Percentiles rank a stretch among this genome's conserved stretches.
Conservation (phyloP, 2,329 filamentous ascomycete genomes). For the Epichloe coenophiala region DNA sequence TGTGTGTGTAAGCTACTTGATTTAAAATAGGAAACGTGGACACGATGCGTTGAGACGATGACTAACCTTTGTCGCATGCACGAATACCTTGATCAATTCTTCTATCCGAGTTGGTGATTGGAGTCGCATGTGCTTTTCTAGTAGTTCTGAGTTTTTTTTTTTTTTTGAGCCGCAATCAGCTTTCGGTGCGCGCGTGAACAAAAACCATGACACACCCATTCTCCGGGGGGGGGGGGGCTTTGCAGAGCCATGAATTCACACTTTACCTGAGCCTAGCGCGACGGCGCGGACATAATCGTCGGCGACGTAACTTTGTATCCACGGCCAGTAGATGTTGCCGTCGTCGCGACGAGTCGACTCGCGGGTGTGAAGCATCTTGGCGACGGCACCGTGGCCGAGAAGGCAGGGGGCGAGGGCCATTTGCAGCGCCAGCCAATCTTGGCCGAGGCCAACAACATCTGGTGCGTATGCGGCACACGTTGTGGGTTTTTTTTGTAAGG, state of each 20-base stretch:
- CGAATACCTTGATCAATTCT: constrained; percentile 71
- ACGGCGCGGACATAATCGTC: constrained; percentile 68
- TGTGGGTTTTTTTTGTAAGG: constrained; percentile 8
- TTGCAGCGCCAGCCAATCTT: constrained; percentile 80
- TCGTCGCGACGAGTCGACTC: constrained; percentile 41
- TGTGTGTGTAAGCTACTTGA: neutral
- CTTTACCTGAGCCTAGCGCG: constrained; percentile 52
- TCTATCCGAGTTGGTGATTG: constrained; percentile 67
- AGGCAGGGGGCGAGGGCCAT: constrained; percentile 76
- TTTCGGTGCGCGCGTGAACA: neutral
- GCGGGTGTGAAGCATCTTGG: constrained; percentile 53
- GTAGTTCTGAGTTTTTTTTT: constrained; percentile 36
- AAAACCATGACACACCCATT: too few species aligned
- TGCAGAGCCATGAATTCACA: neutral
- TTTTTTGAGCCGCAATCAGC: neutral
- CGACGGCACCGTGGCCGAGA: constrained; percentile 77
- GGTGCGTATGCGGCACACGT: constrained; percentile 80
- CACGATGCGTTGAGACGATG: too few species aligned
- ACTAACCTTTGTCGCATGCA: constrained; percentile 69
- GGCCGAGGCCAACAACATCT: constrained; percentile 73
- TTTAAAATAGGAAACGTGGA: too few species aligned
- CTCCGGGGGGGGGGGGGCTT: neutral
- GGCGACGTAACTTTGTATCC: constrained; percentile 81
- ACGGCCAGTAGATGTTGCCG: constrained; percentile 70
- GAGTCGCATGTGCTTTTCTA: constrained; percentile 61